These are phyloP conservation scores for Cladophialophora bantiana DNA, from an alignment of 2,329 filamentous ascomycete species.

Conservation along the genomic window DNA sequence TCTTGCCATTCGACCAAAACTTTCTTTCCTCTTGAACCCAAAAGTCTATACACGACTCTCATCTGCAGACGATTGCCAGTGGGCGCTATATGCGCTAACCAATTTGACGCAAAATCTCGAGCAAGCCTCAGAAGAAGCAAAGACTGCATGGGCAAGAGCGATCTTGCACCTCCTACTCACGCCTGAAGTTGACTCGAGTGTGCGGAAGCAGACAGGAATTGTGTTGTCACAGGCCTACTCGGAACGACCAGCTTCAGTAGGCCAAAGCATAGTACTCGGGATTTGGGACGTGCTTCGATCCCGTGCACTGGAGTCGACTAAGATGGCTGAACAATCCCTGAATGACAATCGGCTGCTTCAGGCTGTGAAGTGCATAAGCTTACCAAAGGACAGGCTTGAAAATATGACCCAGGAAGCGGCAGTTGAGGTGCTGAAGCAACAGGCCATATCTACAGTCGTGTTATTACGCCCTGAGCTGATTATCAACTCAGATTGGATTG, in stretches of 20 bases:
- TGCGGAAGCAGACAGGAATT: conserved; percentile 69
- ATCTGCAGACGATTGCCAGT: conserved; percentile 76
- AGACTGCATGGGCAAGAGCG: conserved; percentile 79
- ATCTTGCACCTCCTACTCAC: conserved; percentile 80
- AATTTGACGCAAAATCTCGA: conserved; percentile 65
- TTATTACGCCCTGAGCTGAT: conserved; percentile 80
- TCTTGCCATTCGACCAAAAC: conserved; percentile 74
- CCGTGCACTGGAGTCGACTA: conserved; percentile 24
- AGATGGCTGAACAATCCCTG: conserved; percentile 54
- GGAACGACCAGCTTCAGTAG: conserved; percentile 64
- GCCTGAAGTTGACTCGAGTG: conserved; percentile 63
- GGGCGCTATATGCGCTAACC: conserved; percentile 75
- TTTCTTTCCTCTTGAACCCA: conserved; percentile 84
- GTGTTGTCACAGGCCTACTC: conserved; percentile 71
- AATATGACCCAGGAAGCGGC: conserved; percentile 49
- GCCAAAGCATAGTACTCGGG: conserved; percentile 70
- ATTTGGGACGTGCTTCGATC: conserved; percentile 81
- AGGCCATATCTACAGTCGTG: conserved; percentile 79
- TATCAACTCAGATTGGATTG: conserved; percentile 84
- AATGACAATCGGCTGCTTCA: conserved; percentile 71
- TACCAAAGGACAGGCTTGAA: conserved; percentile 42
- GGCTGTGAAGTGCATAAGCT: conserved; percentile 57
- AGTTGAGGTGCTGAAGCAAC: conserved; percentile 64
- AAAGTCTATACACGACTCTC: conserved; percentile 83
- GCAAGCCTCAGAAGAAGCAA: conserved; percentile 59